phyloP scores from a whole-genome alignment of 331 rosid genomes.

The Dryas integrifolia region DNA sequence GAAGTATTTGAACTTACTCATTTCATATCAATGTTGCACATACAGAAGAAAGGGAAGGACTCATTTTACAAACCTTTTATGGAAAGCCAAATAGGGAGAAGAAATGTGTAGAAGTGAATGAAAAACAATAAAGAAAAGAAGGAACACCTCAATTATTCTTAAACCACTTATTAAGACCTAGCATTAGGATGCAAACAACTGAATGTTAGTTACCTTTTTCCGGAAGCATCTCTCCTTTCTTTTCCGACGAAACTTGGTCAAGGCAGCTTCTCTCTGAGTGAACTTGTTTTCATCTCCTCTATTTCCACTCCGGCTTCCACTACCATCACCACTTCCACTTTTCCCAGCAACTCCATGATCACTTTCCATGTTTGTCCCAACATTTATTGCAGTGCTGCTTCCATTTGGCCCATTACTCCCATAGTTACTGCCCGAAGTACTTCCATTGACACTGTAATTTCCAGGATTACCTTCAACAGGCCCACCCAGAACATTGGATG shows the following conservation, averaged over 20 bases:
- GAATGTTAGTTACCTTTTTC: slow-evolving; percentile 53
- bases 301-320: slow-evolving; percentile 54
- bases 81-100: neutral
- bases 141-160: neutral
- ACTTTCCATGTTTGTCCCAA: slow-evolving; percentile 56
- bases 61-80: neutral
- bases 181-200: neutral
- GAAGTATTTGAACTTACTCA: neutral
- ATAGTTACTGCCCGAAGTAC: slow-evolving; percentile 71
- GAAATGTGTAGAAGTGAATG: neutral
- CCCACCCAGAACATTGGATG: slow-evolving; percentile 52
- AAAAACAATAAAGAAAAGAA: neutral
- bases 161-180: slow-evolving; percentile 1
- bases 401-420: slow-evolving; percentile 78
- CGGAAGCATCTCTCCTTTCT: slow-evolving; percentile 71
- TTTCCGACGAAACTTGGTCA: slow-evolving; percentile 73
- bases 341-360: slow-evolving; percentile 45
- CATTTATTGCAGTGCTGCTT: slow-evolving; percentile 47
- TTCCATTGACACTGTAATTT: slow-evolving; percentile 57
- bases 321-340: slow-evolving; percentile 65
- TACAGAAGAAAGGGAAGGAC: neutral
- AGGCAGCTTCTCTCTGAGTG: slow-evolving; percentile 72
- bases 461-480: slow-evolving; percentile 53
- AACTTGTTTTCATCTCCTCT: slow-evolving; percentile 47
- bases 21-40: neutral